Conservation (phyloP, 2,329 filamentous ascomycete genomes). For the Aspergillus transmontanensis region DNA sequence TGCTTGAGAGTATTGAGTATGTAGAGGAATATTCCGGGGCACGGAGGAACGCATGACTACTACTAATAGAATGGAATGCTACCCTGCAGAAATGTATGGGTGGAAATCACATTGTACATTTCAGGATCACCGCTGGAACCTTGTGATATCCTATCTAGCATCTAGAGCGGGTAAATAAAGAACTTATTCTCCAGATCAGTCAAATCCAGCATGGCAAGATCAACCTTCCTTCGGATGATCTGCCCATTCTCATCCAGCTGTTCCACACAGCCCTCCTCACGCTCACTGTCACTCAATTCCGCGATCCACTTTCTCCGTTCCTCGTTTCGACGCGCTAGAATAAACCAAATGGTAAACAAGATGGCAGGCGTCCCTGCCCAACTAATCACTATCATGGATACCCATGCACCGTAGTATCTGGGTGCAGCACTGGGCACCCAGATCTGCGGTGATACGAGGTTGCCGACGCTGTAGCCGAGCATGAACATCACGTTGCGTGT, state of each 20-base stretch:
- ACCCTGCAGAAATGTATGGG: too few relatives aligned
- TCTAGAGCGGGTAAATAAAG: background rate
- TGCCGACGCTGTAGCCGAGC: slow-evolving; percentile 6
- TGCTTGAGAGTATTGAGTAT: too few relatives aligned
- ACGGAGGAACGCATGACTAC: too few relatives aligned
- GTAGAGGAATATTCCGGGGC: too few relatives aligned
- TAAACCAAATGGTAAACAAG: background rate
- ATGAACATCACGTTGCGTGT: slow-evolving; percentile 9
- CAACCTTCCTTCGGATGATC: slow-evolving; percentile 2
- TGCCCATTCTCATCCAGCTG: slow-evolving; percentile 9
- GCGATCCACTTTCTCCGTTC: slow-evolving; percentile 1
- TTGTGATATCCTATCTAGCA: too few relatives aligned
- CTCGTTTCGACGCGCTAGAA: background rate
- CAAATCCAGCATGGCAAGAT: slow-evolving; percentile 6
- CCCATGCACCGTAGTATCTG: slow-evolving; percentile 1
- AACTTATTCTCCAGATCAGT: slow-evolving; percentile 7
- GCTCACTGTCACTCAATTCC: slow-evolving; percentile 1
- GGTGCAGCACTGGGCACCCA: slow-evolving; percentile 2
- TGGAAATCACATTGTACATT: too few relatives aligned
- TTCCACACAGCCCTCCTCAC: slow-evolving; percentile 4
- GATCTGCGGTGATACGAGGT: slow-evolving; percentile 7
- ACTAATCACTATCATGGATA: background rate
- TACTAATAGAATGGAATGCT: too few relatives aligned
- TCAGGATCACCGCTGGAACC: too few relatives aligned
- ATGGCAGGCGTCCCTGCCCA: background rate